Evolutionary conservation across 805 yeast genomes (phyloP).

Genomic region (Candida andamanensis): DNA sequence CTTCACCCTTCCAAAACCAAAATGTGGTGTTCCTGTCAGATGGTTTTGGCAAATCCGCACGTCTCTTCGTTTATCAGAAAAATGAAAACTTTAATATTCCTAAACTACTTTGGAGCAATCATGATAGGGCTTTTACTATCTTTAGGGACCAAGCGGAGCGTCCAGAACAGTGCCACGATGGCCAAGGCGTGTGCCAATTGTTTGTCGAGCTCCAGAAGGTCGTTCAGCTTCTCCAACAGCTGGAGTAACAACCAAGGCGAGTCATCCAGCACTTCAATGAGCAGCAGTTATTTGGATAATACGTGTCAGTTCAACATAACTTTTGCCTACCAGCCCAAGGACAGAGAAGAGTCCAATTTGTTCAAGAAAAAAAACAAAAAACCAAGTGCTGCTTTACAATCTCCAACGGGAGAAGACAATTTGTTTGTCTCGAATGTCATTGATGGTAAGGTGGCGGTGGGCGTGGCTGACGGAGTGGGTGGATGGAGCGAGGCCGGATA

Average conservation of each 20-base stretch:
- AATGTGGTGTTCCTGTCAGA: no score
- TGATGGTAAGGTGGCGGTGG: constrained; percentile 50
- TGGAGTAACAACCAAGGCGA: constrained; percentile 9
- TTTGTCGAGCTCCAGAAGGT: constrained; percentile 7
- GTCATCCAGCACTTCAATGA: constrained; percentile 7
- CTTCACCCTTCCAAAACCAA: no score
- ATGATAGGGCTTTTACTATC: constrained; percentile 12
- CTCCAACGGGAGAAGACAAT: constrained; percentile 73
- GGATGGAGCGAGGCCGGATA: constrained; percentile 94
- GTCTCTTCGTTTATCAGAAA: no score
- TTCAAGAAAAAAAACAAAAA: constrained; percentile 26
- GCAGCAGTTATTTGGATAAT: constrained; percentile 7
- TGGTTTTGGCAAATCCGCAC: no score
- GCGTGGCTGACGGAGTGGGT: constrained; percentile 95
- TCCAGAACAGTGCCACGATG: not conserved
- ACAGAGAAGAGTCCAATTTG: constrained; percentile 48
- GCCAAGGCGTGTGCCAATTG: not conserved
- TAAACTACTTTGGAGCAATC: constrained; percentile 3
- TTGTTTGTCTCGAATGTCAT: constrained; percentile 45
- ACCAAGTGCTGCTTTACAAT: constrained; percentile 36
- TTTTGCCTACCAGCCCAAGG: constrained; percentile 73
- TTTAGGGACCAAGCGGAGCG: constrained; percentile 4
- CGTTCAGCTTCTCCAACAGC: constrained; percentile 18
- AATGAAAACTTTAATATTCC: not conserved
- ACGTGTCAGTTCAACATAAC: constrained; percentile 43